Conservation (phyloP, 371 early-diverging fungal species). For the Actinomortierella ambigua region DNA sequence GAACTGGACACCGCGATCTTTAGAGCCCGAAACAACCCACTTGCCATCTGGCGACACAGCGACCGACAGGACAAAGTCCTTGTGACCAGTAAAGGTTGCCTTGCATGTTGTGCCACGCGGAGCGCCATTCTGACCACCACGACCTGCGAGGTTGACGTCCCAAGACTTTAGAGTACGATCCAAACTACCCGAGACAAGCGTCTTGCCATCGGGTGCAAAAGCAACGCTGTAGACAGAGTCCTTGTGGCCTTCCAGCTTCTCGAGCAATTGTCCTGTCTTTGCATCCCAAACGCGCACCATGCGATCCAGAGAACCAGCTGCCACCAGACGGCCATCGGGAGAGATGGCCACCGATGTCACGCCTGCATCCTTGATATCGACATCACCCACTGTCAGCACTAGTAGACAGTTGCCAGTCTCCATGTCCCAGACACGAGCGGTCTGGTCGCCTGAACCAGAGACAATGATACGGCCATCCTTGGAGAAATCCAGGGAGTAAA, state of each 20-base stretch:
- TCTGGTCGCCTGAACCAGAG: conserved; percentile 95
- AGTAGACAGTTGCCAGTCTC: conserved; percentile 74
- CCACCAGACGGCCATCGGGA: conserved; percentile 83
- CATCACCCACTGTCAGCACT: conserved; percentile 81
- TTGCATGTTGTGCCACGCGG: conserved; percentile 50
- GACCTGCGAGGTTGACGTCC: conserved; percentile 72
- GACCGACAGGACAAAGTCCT: conserved; percentile 97
- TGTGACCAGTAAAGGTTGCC: conserved; percentile 68
- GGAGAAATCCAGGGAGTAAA: conserved; percentile 96
- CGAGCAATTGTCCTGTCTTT: conserved; percentile 77
- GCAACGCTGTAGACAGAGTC: conserved; percentile 97
- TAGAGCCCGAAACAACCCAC: conserved; percentile 94
- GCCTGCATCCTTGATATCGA: conserved; percentile 87
- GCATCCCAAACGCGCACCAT: conserved; percentile 96
- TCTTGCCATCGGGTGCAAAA: conserved; percentile 92
- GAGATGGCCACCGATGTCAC: conserved; percentile 95
- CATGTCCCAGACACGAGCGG: conserved; percentile 89
- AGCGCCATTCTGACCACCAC: conserved; percentile 44
- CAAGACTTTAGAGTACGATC: conserved; percentile 97
- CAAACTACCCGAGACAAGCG: conserved; percentile 92
- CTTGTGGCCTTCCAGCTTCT: conserved; percentile 94
- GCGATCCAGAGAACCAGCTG: conserved; percentile 91
- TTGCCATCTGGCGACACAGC: conserved; percentile 91
- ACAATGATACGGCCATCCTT: conserved; percentile 91
- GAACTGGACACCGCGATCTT: conserved; percentile 94